Percentiles rank a stretch among this genome's conserved stretches.
Conservation (phyloP, 345 rosid species). For the Euphorbia peplus region DNA sequence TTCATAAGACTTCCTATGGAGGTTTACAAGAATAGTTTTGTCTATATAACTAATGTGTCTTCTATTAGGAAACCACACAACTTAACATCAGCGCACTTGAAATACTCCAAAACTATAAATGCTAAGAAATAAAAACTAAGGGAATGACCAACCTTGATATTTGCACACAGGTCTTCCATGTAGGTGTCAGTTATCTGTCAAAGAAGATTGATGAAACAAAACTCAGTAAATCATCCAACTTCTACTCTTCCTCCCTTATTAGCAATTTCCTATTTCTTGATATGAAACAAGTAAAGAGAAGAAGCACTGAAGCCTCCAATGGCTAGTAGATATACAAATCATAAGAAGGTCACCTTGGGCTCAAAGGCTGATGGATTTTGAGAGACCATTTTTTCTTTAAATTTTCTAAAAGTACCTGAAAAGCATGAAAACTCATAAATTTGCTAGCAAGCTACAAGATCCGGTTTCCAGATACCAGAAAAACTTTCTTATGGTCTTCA, state of each 20-base stretch:
- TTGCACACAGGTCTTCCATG: constrained; percentile 70
- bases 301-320: not conserved
- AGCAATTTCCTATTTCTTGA: not conserved
- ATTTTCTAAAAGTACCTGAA: constrained; percentile 79
- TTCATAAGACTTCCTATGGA: not conserved
- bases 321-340: not conserved
- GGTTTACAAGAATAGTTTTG: not conserved
- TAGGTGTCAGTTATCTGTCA: constrained; percentile 55
- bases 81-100: not conserved
- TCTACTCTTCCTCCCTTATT: not conserved
- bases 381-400: constrained; percentile 60
- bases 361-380: constrained; percentile 64
- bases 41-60: not conserved
- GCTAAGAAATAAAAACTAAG: not conserved
- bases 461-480: constrained; percentile 1
- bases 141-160: constrained; percentile 58
- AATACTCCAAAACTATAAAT: not conserved
- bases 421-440: constrained; percentile 8
- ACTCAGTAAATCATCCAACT: not conserved
- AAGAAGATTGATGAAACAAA: constrained; percentile 7
- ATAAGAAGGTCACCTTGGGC: constrained; percentile 46
- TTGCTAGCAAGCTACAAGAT: not conserved
- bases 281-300: not conserved
- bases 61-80: not conserved
- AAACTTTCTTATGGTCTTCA: not conserved